Conservation (phyloP, 768 basidiomycete species). For the Gloeophyllum trabeum region DNA sequence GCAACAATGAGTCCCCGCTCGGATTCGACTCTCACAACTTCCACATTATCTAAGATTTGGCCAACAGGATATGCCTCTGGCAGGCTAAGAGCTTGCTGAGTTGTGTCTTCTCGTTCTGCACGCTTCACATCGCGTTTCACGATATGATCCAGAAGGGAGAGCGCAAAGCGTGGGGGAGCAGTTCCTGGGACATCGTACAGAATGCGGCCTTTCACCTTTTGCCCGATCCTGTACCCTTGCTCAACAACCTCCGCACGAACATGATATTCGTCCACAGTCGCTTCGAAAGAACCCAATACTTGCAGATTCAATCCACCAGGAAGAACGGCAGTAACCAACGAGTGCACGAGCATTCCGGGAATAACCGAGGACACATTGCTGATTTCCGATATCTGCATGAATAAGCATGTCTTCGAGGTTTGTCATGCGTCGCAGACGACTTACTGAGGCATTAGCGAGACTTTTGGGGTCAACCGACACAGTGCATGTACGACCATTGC, state of each 20-base stretch:
- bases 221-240: slow-evolving; percentile 45
- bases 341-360: slow-evolving; percentile 77
- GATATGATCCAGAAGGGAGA: slow-evolving; percentile 68
- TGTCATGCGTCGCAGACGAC: slow-evolving; percentile 11
- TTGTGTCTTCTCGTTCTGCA: slow-evolving; percentile 14
- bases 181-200: slow-evolving; percentile 64
- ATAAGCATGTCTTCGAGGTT: slow-evolving; percentile 2
- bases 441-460: slow-evolving; percentile 44
- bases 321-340: slow-evolving; percentile 66
- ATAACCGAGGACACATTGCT: slow-evolving; percentile 72
- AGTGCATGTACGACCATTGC: slow-evolving; percentile 72
- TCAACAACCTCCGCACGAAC: slow-evolving; percentile 32
- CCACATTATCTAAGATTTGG: slow-evolving; percentile 55
- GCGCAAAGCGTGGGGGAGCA: slow-evolving; percentile 74
- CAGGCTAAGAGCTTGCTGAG: slow-evolving; percentile 18
- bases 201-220: slow-evolving; percentile 76
- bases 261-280: slow-evolving; percentile 79
- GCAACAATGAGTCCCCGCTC: slow-evolving; percentile 78
- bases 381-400: slow-evolving; percentile 58
- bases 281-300: slow-evolving; percentile 85
- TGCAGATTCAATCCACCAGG: slow-evolving; percentile 77
- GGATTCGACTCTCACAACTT: slow-evolving; percentile 60
- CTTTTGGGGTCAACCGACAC: slow-evolving; percentile 42
- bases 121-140: slow-evolving; percentile 37
- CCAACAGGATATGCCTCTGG: slow-evolving; percentile 66